These are phyloP conservation scores for Cryptosporidium xiaoi DNA, from an alignment of 169 alveolate species.

Conservation along the genomic window DNA sequence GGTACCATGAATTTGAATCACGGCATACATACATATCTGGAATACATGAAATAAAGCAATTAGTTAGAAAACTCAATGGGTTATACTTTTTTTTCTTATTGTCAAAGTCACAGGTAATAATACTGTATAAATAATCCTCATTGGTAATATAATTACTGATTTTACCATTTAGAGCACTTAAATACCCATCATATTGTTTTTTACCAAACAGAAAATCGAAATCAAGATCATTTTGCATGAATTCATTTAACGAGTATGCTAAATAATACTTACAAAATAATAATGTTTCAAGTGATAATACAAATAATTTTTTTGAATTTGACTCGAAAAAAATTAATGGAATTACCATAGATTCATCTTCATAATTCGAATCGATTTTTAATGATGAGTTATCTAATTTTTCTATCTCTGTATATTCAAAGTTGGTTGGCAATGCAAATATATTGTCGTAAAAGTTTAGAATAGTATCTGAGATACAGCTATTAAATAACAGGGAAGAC, in stretches of 20 bases:
- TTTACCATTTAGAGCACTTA: no score
- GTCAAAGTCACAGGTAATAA: background rate
- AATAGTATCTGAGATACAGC: conserved; percentile 7
- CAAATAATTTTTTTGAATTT: background rate
- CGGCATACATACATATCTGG: conserved; percentile 25
- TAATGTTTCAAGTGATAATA: conserved; percentile 25
- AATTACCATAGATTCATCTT: background rate
- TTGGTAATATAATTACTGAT: no score
- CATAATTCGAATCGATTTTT: background rate
- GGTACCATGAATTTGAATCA: conserved; percentile 47
- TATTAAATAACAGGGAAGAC: conserved; percentile 15
- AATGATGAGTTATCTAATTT: no score
- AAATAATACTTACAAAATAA: conserved; percentile 28
- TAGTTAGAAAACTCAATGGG: conserved; percentile 21
- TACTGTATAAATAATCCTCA: no score
- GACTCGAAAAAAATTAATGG: no score
- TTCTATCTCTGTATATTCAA: background rate
- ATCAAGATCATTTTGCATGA: background rate
- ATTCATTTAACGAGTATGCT: conserved; percentile 11
- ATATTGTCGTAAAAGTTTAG: conserved; percentile 38
- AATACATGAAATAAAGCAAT: conserved; percentile 49
- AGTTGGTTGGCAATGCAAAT: background rate
- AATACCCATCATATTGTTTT: no score
- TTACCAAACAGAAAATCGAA: no score
- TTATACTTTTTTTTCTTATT: background rate